Conservation (phyloP, 2,329 filamentous ascomycete genomes). For the Fusarium sp. region DNA sequence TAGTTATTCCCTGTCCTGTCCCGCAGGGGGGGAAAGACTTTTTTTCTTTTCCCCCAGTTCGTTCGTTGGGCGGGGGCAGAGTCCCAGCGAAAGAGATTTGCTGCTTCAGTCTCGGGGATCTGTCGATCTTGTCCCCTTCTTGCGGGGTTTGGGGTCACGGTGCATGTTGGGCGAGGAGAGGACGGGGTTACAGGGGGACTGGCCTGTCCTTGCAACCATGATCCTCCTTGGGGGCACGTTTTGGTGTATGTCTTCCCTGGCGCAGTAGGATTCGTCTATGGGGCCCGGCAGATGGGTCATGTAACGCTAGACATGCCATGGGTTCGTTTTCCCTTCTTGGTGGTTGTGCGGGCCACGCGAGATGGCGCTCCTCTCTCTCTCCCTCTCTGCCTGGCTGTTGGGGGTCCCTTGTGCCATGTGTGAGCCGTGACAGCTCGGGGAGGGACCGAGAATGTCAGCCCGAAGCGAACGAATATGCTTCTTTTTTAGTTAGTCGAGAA, state of each 20-base stretch:
- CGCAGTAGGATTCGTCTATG: slow-evolving; percentile 11
- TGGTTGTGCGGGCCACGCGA: slow-evolving; percentile 43
- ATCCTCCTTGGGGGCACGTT: neutral
- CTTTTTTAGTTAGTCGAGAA: slow-evolving; percentile 1
- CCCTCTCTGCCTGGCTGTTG: slow-evolving; percentile 7
- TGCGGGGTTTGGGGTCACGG: slow-evolving; percentile 23
- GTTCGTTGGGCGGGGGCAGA: neutral
- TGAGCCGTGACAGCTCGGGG: slow-evolving; percentile 21
- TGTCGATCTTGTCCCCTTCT: slow-evolving; percentile 24
- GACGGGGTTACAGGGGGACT: neutral
- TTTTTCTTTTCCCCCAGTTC: neutral
- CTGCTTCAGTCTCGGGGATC: slow-evolving; percentile 16
- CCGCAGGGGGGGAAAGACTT: slow-evolving; percentile 2
- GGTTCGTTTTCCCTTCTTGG: slow-evolving; percentile 11
- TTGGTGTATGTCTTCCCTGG: neutral
- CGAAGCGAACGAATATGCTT: neutral
- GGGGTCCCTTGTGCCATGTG: slow-evolving; percentile 31
- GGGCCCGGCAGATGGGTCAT: slow-evolving; percentile 37
- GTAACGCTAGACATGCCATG: slow-evolving; percentile 34
- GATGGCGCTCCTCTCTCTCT: slow-evolving; percentile 33
- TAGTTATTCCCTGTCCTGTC: slow-evolving; percentile 6
- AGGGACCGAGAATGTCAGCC: slow-evolving; percentile 1
- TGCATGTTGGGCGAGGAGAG: neutral
- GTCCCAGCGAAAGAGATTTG: neutral
- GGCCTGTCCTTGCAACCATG: slow-evolving; percentile 22